Conservation (phyloP, 2,329 filamentous ascomycete genomes). For the Cladosporium sp. region DNA sequence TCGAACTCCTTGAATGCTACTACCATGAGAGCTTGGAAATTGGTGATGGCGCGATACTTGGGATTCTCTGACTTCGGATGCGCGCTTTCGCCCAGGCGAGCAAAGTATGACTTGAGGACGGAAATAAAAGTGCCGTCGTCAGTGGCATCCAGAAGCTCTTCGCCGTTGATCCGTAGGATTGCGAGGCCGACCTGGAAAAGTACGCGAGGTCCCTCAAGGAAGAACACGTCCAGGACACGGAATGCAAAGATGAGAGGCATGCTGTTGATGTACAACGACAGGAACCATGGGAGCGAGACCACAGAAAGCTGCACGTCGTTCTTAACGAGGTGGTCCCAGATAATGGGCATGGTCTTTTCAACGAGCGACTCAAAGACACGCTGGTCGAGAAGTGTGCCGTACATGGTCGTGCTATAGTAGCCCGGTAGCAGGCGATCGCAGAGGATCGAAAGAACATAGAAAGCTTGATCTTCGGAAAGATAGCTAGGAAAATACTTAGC, state of each 20-base stretch:
- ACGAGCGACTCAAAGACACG: slow-evolving; percentile 96
- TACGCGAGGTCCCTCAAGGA: slow-evolving; percentile 95
- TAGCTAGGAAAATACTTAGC: slow-evolving; percentile 53
- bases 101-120: slow-evolving; percentile 91
- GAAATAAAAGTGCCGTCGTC: slow-evolving; percentile 98
- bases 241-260: slow-evolving; percentile 99
- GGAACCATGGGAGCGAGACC: slow-evolving; percentile 94
- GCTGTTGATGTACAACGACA: slow-evolving; percentile 98
- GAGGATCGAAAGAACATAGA: slow-evolving; percentile 85
- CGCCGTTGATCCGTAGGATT: slow-evolving; percentile 95
- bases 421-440: slow-evolving; percentile 92
- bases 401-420: slow-evolving; percentile 99
- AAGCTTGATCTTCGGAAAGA: slow-evolving; percentile 94
- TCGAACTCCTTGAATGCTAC: slow-evolving; percentile 98
- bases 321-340: slow-evolving; percentile 97
- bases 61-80: slow-evolving; percentile 94
- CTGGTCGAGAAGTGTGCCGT: slow-evolving; percentile 92
- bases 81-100: slow-evolving; percentile 87
- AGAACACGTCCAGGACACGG: slow-evolving; percentile 94
- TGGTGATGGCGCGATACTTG: slow-evolving; percentile 87
- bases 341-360: slow-evolving; percentile 97
- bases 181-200: slow-evolving; percentile 94
- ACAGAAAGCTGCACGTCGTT: slow-evolving; percentile 96
- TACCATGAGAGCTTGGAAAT: slow-evolving; percentile 98
- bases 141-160: slow-evolving; percentile 86